Base-by-base conservation (phyloP, 2,329 filamentous ascomycete species). In the Lasiodiplodia sp. region DNA sequence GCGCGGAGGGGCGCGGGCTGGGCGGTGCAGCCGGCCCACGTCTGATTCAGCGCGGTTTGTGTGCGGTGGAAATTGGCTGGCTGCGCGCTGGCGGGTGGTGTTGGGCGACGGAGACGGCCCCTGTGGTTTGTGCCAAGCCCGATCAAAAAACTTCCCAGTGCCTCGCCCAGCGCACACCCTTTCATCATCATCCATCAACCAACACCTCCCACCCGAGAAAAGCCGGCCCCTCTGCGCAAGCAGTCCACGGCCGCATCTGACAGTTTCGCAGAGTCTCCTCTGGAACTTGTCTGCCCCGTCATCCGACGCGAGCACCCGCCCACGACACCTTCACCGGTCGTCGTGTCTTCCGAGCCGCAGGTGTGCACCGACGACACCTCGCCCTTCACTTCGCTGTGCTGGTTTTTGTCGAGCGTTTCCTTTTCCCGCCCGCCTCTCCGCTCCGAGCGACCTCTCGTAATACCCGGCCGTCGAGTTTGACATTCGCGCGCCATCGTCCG, bases 231-330 rank as follows among this genome's bases (percentile, higher is more conserved):
- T 65, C 67, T 68, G 67, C 67, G 56, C 40, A 25, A 53, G 66
- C 67, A 65, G 57, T 34, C 38, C 57, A 58, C 51, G 77, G 72
- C 78, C 76, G 77, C 76, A 74, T 76, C 75, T 72, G 70, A 65
- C 66, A 77, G 60, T 77, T 79, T 80, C 78, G 76, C 75, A 78
- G 75, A 73, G 71, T 67, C 70, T 71, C 76, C 77, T 78, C 76
- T 78, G 73, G 78, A 79, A 78, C 78, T 78, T 73, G 70, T 69
- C 67, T 72, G 38, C 58, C 53, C 51, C 66, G 56, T 63, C 53
- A 21, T 31, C 55, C 65, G 65, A 64, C 60, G 60, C 31, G 40
- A 44, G 57, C 57, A 16, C 47, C 58, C 53, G 25, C 12, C 53
- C 65, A 38, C 53, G 53, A 67, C 65, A 67, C 65, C 49, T 67